Base-by-base conservation (phyloP, 192 early-diverging fungal genomes). In the Linnemannia schmuckeri region DNA sequence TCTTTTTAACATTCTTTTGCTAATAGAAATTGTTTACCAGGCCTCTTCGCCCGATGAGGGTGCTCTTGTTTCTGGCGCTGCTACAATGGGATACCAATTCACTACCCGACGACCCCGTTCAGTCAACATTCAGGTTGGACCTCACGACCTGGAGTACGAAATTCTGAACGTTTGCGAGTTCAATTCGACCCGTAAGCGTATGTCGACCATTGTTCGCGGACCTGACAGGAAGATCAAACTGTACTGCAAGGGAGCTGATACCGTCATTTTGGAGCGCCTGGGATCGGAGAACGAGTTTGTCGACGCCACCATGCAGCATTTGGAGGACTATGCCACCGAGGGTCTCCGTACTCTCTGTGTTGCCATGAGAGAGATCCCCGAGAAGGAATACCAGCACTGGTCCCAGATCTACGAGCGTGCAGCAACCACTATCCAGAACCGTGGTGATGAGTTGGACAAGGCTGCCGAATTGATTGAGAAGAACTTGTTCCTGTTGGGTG, bases 231-330 rank as follows among this genome's bases (percentile, higher is more conserved):
- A 90, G 46, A 94, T 96, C 54, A 96, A 96, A 82, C 85, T 99
- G 52, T 99, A 97, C 92, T 96, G 96, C 88, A 99, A 99, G 84
- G 99, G 99, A 47, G 99, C 99, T 8, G 99, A 99, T 83, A 98
- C 97, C 1, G 98, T 99, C 6, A 98, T 99, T 84, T 78, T 98
- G 8, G 97, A 99, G 90, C 93, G 99, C 17, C 88, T 99, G 76
- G 92, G 92, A 15, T 87, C 91, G 38, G 90, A 93, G 55, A 96
- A 96, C 72, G 93, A 93, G 17, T 95, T 92, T 87, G 90, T 95
- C 18, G 96, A 93, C 40, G 74, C 76, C 4, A 99, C 94, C 18
- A 84, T 92, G 92, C 91, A 76, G 41, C 95, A 97, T 80, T 85
- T 99, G 63, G 97, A 99, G 88, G 98, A 98, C 54, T 99, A 97